These are phyloP conservation scores for Globisporangium camurandrum DNA, from an alignment of 352 stramenopile species.

Conservation along the genomic window DNA sequence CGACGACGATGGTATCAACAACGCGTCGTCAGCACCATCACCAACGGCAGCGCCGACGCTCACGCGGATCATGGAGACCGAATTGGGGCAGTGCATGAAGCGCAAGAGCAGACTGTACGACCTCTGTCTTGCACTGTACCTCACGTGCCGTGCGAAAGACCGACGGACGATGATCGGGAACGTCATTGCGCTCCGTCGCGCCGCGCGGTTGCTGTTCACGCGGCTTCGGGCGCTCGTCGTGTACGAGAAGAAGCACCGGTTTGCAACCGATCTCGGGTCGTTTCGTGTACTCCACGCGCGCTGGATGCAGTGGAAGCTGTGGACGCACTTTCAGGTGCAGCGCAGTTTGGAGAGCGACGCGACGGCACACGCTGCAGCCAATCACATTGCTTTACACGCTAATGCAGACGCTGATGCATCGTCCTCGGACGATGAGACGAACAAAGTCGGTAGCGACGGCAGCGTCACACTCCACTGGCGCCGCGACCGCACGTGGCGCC, in stretches of 20 bases:
- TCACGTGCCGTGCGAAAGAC: constrained; percentile 50
- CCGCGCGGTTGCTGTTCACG: constrained; percentile 29
- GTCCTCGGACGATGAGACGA: constrained; percentile 1
- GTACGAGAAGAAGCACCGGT: constrained; percentile 32
- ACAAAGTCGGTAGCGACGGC: not conserved
- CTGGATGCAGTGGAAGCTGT: constrained; percentile 38
- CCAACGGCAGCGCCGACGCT: constrained; percentile 13
- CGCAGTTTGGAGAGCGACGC: not conserved
- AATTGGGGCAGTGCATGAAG: constrained; percentile 43
- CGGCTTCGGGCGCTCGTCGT: constrained; percentile 17
- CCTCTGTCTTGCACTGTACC: constrained; percentile 40
- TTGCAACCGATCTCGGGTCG: constrained; percentile 39
- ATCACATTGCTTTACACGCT: too few species aligned
- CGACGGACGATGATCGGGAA: constrained; percentile 43
- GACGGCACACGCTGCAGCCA: too few species aligned
- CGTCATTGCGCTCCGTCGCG: constrained; percentile 39
- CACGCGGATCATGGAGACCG: constrained; percentile 55
- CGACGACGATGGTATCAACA: not conserved
- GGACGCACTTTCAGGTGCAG: constrained; percentile 23
- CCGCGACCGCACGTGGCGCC: constrained; percentile 40
- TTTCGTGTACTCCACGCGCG: constrained; percentile 31
- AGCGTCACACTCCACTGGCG: constrained; percentile 32
- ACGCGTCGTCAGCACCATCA: not conserved
- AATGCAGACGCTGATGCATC: not conserved
- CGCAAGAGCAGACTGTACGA: constrained; percentile 54